Percentiles rank a stretch among this genome's conserved stretches.
Evolutionary conservation across 192 early-diverging fungal genomes (phyloP).

Genomic region (Entomortierella chlamydospora): DNA sequence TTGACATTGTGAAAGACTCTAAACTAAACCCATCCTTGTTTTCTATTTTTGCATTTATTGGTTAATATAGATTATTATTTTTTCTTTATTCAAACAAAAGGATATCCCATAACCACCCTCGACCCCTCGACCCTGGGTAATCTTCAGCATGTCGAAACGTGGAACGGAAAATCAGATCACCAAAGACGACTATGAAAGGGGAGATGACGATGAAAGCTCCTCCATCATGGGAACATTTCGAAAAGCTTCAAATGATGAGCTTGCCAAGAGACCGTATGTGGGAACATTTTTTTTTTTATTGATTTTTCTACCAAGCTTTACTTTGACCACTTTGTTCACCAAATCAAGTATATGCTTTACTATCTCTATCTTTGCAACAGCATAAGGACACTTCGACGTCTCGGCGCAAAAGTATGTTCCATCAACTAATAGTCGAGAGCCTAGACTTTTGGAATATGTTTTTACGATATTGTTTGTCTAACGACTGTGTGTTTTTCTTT

Average conservation of each 20-base stretch:
- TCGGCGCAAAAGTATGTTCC: slow-evolving; percentile 34
- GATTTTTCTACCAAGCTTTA: not conserved
- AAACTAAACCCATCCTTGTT: no score
- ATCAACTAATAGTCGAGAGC: no score
- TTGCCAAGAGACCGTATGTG: slow-evolving; percentile 33
- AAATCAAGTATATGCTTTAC: no score
- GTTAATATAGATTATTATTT: no score
- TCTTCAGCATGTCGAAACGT: slow-evolving; percentile 45
- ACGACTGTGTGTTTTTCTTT: not conserved
- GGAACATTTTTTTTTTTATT: not conserved
- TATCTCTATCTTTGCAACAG: not conserved
- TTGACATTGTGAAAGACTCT: no score
- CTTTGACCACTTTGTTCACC: not conserved
- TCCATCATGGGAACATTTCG: slow-evolving; percentile 19
- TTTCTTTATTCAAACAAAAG: no score
- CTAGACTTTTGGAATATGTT: not conserved
- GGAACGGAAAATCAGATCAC: slow-evolving; percentile 37
- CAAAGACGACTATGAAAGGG: slow-evolving; percentile 20
- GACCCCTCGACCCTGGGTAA: no score
- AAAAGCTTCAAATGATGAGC: slow-evolving; percentile 25
- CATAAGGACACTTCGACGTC: slow-evolving; percentile 23
- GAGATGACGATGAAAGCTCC: slow-evolving; percentile 12
- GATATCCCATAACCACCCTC: no score
- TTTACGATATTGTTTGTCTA: not conserved
- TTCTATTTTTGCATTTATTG: no score